Percentiles rank a stretch among this genome's conserved stretches.
These are phyloP conservation scores for Porpolomopsis calyptriformis DNA, from an alignment of 768 basidiomycete species.

Conservation along the genomic window DNA sequence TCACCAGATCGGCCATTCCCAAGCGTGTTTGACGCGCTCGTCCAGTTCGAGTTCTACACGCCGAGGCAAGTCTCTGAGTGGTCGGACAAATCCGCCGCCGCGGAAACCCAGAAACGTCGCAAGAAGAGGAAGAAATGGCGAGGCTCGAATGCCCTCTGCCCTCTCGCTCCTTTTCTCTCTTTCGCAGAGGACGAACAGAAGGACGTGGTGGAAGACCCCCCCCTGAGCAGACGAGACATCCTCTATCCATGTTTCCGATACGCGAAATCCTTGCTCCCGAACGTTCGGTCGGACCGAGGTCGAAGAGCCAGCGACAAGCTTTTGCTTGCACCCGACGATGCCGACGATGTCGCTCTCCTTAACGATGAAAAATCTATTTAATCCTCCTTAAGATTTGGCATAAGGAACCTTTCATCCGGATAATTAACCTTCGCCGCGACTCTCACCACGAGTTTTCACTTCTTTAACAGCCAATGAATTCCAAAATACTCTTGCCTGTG, in stretches of 20 bases:
- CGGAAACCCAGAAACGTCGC: not conserved
- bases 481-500: no score
- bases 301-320: not conserved
- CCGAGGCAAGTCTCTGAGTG: not conserved
- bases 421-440: no score
- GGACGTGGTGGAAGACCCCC: not conserved
- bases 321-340: not conserved
- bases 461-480: no score
- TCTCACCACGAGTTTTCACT: no score
- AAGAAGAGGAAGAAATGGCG: not conserved
- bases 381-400: no score
- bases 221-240: not conserved
- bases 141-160: not conserved
- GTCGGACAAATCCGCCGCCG: not conserved
- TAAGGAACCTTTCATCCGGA: no score
- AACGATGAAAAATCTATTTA: no score
- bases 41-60: not conserved
- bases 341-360: not conserved
- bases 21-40: not conserved
- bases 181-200: not conserved
- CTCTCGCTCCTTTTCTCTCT: not conserved
- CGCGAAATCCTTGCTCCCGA: not conserved
- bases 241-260: not conserved
- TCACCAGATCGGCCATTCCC: not conserved
- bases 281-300: not conserved